phyloP scores from a whole-genome alignment of 1,284 basidiomycete genomes.

The Ceratobasidium sp. region DNA sequence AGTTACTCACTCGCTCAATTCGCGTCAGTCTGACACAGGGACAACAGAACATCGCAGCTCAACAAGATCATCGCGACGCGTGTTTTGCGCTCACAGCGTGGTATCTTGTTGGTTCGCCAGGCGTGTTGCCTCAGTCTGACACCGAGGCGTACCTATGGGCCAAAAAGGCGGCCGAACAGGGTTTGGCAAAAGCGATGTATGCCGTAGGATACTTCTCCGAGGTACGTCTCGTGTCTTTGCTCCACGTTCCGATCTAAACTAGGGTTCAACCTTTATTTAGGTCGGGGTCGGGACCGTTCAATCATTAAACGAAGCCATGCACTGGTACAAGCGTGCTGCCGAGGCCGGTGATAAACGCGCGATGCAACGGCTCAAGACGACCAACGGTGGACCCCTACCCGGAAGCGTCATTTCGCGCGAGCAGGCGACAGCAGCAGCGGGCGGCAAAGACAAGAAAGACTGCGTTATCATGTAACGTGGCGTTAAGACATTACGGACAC shows the following conservation, averaged over 20 bases:
- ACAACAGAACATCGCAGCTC: conserved; percentile 91
- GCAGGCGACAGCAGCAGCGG: conserved; percentile 49
- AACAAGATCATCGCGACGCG: conserved; percentile 95
- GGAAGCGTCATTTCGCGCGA: conserved; percentile 47
- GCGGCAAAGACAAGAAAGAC: conserved; percentile 61
- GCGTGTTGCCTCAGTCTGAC: conserved; percentile 96
- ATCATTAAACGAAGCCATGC: conserved; percentile 70
- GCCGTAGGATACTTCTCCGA: conserved; percentile 98
- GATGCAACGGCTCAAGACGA: conserved; percentile 78
- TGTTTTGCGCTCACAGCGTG: conserved; percentile 98
- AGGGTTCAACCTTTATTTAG: conserved; percentile 43
- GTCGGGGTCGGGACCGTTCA: conserved; percentile 84
- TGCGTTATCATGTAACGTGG: conserved; percentile 78
- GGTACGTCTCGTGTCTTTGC: conserved; percentile 47
- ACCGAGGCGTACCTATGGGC: conserved; percentile 98
- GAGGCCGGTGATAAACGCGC: conserved; percentile 97
- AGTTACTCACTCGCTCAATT: conserved; percentile 14
- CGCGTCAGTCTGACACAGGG: conserved; percentile 32
- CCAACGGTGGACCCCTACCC: conserved; percentile 54
- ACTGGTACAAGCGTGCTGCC: conserved; percentile 89
- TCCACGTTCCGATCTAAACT: neutral
- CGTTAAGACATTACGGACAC: conserved; percentile 2
- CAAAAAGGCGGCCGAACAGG: conserved; percentile 88
- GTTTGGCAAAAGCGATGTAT: conserved; percentile 92
- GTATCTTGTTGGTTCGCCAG: conserved; percentile 98